Base-by-base conservation (phyloP, 768 basidiomycete species). In the Lyophyllum semitale region DNA sequence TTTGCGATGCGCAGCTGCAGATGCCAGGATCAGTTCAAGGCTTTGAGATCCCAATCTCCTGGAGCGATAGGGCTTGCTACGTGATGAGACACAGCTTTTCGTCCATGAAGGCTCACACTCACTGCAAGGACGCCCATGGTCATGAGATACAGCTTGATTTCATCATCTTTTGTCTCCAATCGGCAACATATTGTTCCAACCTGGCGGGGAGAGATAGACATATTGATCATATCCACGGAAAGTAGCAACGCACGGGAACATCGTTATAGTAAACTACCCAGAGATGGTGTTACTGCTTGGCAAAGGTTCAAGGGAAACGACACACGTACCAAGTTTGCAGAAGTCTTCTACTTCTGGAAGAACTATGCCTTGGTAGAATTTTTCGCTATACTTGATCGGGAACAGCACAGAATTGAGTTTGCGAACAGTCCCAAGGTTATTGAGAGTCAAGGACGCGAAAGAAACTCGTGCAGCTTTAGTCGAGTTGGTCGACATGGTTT, bases 51-150 rank as follows among this genome's bases (percentile, higher is more conserved):
- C 93, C 52, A 95, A 69, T 40, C 81, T 81, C 64, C 88, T 80
- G 30, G 87, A 89, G 50, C 93, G 87, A 72, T 96, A 96, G 20
- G 94, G 92, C 92, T 94, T 62, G 52, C 35, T 37, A 17, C 17
- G 32, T 37, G 42, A 48, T 59, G 40, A 50, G 37, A 42, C 48
- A 43, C 29, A 38, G 63, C 55, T 58, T 35, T 26, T 29, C 9
- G 48, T 45, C 50, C 49, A 58, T 18, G 45, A 43, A 44, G 43
- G 49, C n/a, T 29, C 48, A 37, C 55, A 74, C 84, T 72, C 75
- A 94, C 92, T 53, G 91, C 92, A 52, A 95, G 84, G 59, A 95
- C 74, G 41, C 93, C 94, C 87, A 95, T 88, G 47, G 94, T 95
- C 88, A 94, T 92, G 66, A 95, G 79, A 73, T 95, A 95, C 55